phyloP scores from a whole-genome alignment of 768 basidiomycete species.

The Termitomyces sp. region DNA sequence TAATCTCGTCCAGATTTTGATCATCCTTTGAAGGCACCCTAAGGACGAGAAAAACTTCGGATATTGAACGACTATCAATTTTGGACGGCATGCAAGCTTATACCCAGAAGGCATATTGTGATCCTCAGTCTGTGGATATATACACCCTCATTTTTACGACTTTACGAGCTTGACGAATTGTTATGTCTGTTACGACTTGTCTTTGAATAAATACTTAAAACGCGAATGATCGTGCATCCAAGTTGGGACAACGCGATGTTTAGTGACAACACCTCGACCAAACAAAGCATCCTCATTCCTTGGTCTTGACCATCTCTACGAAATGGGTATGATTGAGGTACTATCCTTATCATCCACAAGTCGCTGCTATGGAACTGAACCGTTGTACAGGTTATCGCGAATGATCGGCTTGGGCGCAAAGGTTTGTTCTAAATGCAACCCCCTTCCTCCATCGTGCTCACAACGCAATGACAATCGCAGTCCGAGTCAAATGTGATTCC shows the following conservation, averaged over 20 bases:
- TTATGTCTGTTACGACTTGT: background rate
- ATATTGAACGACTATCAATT: background rate
- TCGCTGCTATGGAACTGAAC: background rate
- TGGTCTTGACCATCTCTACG: background rate
- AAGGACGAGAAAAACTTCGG: background rate
- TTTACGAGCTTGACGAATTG: background rate
- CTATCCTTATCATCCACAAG: background rate
- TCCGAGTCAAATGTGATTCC: constrained; percentile 92
- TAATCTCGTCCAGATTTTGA: background rate
- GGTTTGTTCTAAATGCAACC: constrained; percentile 42
- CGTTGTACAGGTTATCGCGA: constrained; percentile 76
- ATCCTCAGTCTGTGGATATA: background rate
- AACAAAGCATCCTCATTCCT: background rate
- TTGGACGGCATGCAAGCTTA: too few relatives aligned
- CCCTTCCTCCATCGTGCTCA: constrained; percentile 3
- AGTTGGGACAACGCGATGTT: constrained; percentile 12
- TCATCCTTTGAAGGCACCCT: background rate
- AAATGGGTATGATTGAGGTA: constrained; percentile 46
- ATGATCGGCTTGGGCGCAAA: constrained; percentile 94
- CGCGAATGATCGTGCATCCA: background rate
- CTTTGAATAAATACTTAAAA: background rate
- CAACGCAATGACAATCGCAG: constrained; percentile 38
- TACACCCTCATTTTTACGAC: background rate
- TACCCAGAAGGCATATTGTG: background rate
- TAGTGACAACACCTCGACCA: constrained; percentile 1